Evolutionary conservation across 2,329 filamentous ascomycete species (phyloP).

Genomic region (Colletotrichum brevisporum): DNA sequence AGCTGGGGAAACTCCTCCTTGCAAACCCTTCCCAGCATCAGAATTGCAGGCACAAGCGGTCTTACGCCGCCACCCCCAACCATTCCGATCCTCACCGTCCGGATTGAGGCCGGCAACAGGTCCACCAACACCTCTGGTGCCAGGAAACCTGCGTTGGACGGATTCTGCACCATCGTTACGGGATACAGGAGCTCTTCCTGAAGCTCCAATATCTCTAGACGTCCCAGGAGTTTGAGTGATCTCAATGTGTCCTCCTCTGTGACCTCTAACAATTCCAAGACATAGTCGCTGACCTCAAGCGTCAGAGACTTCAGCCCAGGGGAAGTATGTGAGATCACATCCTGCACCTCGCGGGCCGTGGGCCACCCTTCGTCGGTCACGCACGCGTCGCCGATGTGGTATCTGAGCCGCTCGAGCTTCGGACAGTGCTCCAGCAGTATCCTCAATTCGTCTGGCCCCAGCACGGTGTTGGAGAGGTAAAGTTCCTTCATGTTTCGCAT

Average conservation of each 20-base stretch:
- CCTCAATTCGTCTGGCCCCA: not conserved
- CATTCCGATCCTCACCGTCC: not conserved
- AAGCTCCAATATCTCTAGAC: not conserved
- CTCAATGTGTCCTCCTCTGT: not conserved
- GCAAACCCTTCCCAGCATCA: not conserved
- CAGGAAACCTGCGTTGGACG: not conserved
- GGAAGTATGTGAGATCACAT: not conserved
- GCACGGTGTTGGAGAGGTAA: not conserved
- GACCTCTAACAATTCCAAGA: not conserved
- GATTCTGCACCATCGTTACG: not conserved
- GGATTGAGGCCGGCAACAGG: not conserved
- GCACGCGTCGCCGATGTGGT: not conserved
- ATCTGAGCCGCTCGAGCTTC: not conserved
- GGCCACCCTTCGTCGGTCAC: not conserved
- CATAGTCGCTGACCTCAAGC: not conserved
- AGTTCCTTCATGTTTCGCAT: not conserved
- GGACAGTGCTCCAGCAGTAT: not conserved
- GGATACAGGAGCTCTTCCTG: not conserved
- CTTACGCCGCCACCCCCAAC: not conserved
- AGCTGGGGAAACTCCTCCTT: not conserved
- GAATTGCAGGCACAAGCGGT: not conserved
- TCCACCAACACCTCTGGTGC: not conserved
- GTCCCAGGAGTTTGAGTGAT: not conserved
- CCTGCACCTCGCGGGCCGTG: not conserved
- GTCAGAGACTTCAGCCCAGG: not conserved